A percentile compares a stretch with the other conserved stretches of the same genome.
phyloP scores from a whole-genome alignment of 1,284 basidiomycete species.

The Violaceomyces palustris region DNA sequence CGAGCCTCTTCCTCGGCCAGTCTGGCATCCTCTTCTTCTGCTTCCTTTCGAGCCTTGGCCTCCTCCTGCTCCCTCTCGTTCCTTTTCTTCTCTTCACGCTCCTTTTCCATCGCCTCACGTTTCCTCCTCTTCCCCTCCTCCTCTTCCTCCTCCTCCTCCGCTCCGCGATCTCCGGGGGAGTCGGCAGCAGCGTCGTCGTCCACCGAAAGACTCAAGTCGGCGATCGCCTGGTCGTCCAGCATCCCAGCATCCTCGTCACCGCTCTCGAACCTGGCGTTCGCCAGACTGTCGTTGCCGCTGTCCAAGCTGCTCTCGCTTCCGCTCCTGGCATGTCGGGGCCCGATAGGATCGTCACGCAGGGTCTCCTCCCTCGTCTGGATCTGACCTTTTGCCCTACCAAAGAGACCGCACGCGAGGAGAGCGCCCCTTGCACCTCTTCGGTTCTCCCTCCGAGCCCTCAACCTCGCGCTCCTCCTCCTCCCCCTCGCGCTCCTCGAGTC shows the following conservation, averaged over 20 bases:
- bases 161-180: background rate
- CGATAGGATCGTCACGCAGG: background rate
- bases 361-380: constrained; percentile 6
- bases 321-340: too few relatives aligned
- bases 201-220: constrained; percentile 11
- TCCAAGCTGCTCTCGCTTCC: constrained; percentile 24
- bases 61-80: constrained; percentile 7
- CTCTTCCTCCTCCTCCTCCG: background rate
- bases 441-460: constrained; percentile 1
- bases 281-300: constrained; percentile 6
- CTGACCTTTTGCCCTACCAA: constrained; percentile 11
- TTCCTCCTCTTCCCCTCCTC: constrained; percentile 3
- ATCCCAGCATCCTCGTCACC: constrained; percentile 38
- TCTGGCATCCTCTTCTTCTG: constrained; percentile 15
- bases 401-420: constrained; percentile 13
- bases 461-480: constrained; percentile 4
- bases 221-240: constrained; percentile 30
- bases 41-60: constrained; percentile 12
- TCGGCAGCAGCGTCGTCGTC: background rate
- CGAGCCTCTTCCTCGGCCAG: constrained; percentile 26
- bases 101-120: constrained; percentile 3
- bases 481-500: constrained; percentile 17
- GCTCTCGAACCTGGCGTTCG: constrained; percentile 12
- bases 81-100: constrained; percentile 2
- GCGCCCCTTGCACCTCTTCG: background rate